Evolutionary conservation across 2,329 filamentous ascomycete genomes (phyloP).

Genomic region (Dothistroma pini): DNA sequence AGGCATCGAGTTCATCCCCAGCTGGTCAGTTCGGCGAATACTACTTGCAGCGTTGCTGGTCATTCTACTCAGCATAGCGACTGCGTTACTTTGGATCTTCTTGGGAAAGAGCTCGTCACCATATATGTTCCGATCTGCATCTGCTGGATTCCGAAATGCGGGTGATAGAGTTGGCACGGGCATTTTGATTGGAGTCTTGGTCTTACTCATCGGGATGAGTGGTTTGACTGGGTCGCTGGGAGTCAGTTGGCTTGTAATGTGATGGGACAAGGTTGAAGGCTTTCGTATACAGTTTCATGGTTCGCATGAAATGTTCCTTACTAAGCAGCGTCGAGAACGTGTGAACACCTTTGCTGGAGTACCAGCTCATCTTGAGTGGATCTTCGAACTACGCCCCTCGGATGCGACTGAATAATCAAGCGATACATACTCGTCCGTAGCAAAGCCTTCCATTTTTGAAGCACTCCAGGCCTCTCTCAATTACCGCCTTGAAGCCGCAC

Average conservation of each 20-base stretch:
- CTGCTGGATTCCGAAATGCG: conserved; percentile 29
- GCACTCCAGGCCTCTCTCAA: no score
- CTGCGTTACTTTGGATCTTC: conserved; percentile 37
- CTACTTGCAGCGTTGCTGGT: conserved; percentile 28
- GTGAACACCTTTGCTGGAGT: no score
- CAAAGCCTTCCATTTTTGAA: no score
- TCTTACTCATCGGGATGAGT: conserved; percentile 35
- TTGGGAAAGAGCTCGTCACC: conserved; percentile 29
- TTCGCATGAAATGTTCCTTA: neutral
- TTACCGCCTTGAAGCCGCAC: no score
- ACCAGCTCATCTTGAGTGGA: no score
- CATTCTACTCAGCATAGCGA: conserved; percentile 30
- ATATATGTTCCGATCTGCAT: conserved; percentile 11
- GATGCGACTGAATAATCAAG: no score
- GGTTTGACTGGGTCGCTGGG: conserved; percentile 36
- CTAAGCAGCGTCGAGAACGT: neutral
- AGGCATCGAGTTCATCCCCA: conserved; percentile 37
- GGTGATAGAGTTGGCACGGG: conserved; percentile 37
- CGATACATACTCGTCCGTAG: no score
- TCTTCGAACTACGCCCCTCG: no score
- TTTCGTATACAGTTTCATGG: neutral
- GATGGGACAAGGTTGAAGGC: neutral
- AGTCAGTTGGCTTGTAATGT: conserved; percentile 38
- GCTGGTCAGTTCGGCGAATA: conserved; percentile 34
- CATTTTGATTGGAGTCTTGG: conserved; percentile 34